phyloP scores from a whole-genome alignment of 345 rosid genomes.

The Ricinus communis region DNA sequence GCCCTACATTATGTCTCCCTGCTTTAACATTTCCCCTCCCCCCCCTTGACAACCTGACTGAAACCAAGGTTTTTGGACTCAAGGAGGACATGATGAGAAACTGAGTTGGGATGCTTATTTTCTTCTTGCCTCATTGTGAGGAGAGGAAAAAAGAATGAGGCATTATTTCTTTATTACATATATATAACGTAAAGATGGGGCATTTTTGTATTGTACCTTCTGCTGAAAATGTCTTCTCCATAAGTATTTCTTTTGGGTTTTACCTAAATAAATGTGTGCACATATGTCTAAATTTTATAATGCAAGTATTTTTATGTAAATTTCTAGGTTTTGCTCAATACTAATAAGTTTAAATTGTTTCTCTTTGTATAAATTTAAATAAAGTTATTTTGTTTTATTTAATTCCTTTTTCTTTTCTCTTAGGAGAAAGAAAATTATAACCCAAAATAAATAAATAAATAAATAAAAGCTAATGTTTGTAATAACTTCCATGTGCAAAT shows the following conservation, averaged over 20 bases:
- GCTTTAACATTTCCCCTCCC: background rate
- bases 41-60: constrained; percentile 1
- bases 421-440: no score
- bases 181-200: no score
- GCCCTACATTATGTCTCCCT: constrained; percentile 15
- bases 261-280: background rate
- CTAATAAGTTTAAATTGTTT: no score
- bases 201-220: background rate
- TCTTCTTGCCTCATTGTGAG: background rate
- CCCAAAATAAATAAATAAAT: no score
- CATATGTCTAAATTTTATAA: no score
- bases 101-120: constrained; percentile 2
- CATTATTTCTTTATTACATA: no score
- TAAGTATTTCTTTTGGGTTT: background rate
- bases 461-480: background rate
- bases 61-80: constrained; percentile 18
- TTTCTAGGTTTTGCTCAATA: no score
- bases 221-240: background rate
- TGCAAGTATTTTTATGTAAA: no score
- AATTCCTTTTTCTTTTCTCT: no score
- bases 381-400: no score
- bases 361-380: no score
- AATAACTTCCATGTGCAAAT: background rate
- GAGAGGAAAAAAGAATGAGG: background rate
- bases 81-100: constrained; percentile 9